Evolutionary conservation across 2,329 filamentous ascomycete genomes (phyloP).

Genomic region (Aschersonia sp.): DNA sequence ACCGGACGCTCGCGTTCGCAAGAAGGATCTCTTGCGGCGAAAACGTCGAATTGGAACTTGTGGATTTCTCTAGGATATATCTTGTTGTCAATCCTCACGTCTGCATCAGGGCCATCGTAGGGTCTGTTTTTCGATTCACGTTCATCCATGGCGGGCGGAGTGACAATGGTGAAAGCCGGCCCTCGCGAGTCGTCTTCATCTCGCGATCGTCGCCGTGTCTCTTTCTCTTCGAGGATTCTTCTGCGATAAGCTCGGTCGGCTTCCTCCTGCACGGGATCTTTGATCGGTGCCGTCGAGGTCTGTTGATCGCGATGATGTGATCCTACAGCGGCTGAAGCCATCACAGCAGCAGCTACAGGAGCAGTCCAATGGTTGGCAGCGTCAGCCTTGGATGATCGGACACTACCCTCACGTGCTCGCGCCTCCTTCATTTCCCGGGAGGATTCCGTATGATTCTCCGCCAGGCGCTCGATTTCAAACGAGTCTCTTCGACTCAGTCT

Average conservation of each 20-base stretch:
- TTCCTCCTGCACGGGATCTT: constrained; percentile 38
- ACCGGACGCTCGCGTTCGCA: constrained; percentile 41
- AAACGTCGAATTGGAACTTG: constrained; percentile 20
- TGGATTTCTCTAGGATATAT: constrained; percentile 37
- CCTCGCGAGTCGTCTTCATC: constrained; percentile 25
- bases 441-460: constrained; percentile 14
- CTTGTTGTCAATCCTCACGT: constrained; percentile 46
- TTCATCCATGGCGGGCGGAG: constrained; percentile 37
- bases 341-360: constrained; percentile 30
- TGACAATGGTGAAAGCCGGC: constrained; percentile 31
- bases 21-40: constrained; percentile 35
- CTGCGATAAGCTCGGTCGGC: constrained; percentile 45
- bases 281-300: constrained; percentile 17
- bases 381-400: constrained; percentile 26
- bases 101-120: constrained; percentile 47
- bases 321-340: constrained; percentile 31
- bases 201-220: constrained; percentile 38
- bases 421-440: constrained; percentile 3
- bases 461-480: constrained; percentile 27
- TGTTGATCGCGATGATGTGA: constrained; percentile 14
- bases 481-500: constrained; percentile 35
- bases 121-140: constrained; percentile 23
- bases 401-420: too few relatives aligned
- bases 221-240: constrained; percentile 34
- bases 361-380: constrained; percentile 32